phyloP scores from a whole-genome alignment of 2,329 filamentous ascomycete genomes.

The Stenocarpella maydis region DNA sequence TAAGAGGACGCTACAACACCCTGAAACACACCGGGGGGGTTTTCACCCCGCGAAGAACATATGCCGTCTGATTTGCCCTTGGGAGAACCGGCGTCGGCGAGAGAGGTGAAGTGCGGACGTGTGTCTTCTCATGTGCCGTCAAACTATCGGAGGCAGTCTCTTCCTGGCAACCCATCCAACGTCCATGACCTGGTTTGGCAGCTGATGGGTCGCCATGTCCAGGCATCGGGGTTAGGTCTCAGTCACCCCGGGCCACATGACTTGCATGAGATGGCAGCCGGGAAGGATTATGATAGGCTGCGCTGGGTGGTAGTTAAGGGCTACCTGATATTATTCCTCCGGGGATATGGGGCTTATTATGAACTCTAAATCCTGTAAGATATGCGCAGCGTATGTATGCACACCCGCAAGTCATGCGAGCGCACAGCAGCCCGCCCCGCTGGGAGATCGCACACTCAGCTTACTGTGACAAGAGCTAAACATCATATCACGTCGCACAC shows the following conservation, averaged over 20 bases:
- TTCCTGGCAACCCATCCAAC: slow-evolving; percentile 4
- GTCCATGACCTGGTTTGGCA: neutral
- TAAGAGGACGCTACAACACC: neutral
- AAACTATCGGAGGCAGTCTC: neutral
- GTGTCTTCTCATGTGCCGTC: slow-evolving; percentile 1
- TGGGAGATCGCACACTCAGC: slow-evolving; percentile 3
- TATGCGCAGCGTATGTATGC: neutral
- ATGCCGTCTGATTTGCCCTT: slow-evolving; percentile 9
- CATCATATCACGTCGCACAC: slow-evolving; percentile 14
- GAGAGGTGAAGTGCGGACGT: neutral
- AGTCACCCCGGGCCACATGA: slow-evolving; percentile 5
- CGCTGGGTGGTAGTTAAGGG: too few relatives aligned
- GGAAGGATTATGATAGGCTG: slow-evolving; percentile 8
- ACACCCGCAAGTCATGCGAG: neutral
- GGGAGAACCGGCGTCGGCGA: neutral
- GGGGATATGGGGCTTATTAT: slow-evolving; percentile 2
- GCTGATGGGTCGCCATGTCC: slow-evolving; percentile 3
- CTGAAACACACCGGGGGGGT: slow-evolving; percentile 15
- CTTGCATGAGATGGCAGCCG: slow-evolving; percentile 4
- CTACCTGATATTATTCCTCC: too few relatives aligned
- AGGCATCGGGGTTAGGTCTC: neutral
- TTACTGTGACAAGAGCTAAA: neutral
- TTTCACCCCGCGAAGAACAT: neutral
- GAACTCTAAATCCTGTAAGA: slow-evolving; percentile 24
- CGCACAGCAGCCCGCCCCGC: neutral